phyloP scores from a whole-genome alignment of 169 alveolate species.

The Perkinsus marinus region DNA sequence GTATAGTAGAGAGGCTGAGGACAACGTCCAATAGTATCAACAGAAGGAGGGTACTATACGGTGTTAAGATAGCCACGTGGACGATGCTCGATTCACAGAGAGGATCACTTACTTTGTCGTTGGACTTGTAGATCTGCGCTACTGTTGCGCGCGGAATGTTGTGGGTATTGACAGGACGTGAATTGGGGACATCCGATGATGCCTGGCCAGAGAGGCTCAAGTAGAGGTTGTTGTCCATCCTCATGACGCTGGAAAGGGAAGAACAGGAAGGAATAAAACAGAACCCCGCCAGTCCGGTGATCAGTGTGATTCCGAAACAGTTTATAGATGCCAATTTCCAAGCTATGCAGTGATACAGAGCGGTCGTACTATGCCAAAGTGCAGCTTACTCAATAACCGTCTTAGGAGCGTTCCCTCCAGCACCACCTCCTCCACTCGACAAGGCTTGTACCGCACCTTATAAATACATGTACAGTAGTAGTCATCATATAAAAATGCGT shows the following conservation, averaged over 20 bases:
- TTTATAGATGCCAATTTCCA: not conserved
- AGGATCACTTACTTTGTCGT: not conserved
- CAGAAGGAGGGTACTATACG: no score
- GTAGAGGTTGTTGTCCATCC: not conserved
- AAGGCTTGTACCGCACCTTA: not conserved
- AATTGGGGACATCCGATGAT: not conserved
- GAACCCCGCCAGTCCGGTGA: no score
- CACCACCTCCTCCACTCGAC: not conserved
- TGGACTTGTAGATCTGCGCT: not conserved
- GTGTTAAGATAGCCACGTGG: no score
- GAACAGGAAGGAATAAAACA: not conserved
- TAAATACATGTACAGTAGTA: no score
- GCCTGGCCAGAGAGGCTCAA: not conserved
- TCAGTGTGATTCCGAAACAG: no score
- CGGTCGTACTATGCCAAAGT: not conserved
- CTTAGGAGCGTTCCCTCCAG: not conserved
- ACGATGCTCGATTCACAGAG: not conserved
- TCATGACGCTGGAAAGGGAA: not conserved
- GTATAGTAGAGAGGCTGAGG: not conserved
- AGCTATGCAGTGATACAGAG: not conserved
- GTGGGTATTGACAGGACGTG: not conserved
- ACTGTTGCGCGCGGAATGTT: not conserved
- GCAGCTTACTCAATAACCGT: not conserved
- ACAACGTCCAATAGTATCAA: not conserved
- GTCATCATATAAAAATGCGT: no score